Evolutionary conservation across 1,284 basidiomycete genomes (phyloP).

Genomic region (Ceratobasidium sp.): DNA sequence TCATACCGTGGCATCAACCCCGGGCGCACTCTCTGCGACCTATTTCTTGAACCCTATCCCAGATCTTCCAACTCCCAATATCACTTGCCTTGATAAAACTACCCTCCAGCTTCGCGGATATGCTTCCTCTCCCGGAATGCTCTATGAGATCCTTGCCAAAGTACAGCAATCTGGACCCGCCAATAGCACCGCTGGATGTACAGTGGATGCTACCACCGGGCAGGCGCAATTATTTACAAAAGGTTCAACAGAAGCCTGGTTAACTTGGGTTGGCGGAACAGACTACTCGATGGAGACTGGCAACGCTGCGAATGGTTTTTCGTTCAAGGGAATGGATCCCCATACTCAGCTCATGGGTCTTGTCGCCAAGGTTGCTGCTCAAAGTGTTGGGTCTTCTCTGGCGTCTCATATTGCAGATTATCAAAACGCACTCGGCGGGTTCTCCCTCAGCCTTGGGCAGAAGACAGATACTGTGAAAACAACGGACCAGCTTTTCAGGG

Average conservation of each 20-base stretch:
- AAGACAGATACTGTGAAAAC: constrained; percentile 66
- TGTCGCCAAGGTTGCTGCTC: constrained; percentile 56
- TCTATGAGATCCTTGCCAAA: constrained; percentile 74
- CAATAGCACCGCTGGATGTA: constrained; percentile 66
- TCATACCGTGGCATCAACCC: too few species aligned
- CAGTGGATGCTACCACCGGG: neutral
- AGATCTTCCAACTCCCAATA: constrained; percentile 51
- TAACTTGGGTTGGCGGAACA: constrained; percentile 79
- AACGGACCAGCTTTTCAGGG: constrained; percentile 69
- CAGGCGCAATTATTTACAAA: constrained; percentile 59
- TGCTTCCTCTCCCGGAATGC: constrained; percentile 72
- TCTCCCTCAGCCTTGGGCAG: constrained; percentile 73
- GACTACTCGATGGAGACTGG: constrained; percentile 76
- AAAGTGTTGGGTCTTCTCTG: constrained; percentile 48
- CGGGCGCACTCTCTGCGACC: neutral
- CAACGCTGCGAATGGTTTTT: constrained; percentile 67
- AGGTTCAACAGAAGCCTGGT: constrained; percentile 67
- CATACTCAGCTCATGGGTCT: constrained; percentile 64
- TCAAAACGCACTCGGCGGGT: constrained; percentile 61
- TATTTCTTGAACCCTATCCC: constrained; percentile 30
- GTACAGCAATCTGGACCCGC: constrained; percentile 57
- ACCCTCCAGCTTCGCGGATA: constrained; percentile 71
- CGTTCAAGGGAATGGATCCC: constrained; percentile 75
- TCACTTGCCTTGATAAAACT: constrained; percentile 71
- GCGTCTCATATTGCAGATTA: constrained; percentile 67